These are phyloP conservation scores for Didymellaceae sp. DNA, from an alignment of 2,329 filamentous ascomycete genomes.

Conservation along the genomic window DNA sequence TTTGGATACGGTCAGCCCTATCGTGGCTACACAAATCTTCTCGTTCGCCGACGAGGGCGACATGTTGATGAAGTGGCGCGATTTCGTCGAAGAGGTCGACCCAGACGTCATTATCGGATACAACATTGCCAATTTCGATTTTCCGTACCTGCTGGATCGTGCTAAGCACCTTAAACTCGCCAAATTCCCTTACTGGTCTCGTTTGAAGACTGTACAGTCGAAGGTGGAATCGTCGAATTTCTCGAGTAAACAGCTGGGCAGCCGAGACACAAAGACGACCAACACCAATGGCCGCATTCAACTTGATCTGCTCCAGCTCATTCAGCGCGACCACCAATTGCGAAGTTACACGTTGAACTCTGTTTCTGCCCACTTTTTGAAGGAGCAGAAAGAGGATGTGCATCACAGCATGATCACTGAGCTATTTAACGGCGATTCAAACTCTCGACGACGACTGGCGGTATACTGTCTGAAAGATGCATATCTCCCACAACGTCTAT, in stretches of 20 bases:
- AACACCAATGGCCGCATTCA: conserved; percentile 95
- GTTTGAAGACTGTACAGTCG: conserved; percentile 74
- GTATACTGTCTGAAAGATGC: conserved; percentile 98
- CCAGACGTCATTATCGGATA: conserved; percentile 98
- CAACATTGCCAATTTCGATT: conserved; percentile 99
- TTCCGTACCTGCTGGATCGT: conserved; percentile 90
- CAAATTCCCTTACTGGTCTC: conserved; percentile 86
- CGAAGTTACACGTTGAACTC: conserved; percentile 98
- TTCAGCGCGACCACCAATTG: conserved; percentile 93
- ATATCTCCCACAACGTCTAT: conserved; percentile 88
- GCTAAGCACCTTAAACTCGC: conserved; percentile 81
- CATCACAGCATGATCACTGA: conserved; percentile 99
- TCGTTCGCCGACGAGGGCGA: conserved; percentile 81
- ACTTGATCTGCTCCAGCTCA: conserved; percentile 89
- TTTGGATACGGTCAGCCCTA: conserved; percentile 86
- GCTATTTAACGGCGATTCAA: conserved; percentile 92
- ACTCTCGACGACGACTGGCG: conserved; percentile 87
- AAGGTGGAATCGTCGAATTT: conserved; percentile 81
- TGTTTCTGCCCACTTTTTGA: conserved; percentile 90
- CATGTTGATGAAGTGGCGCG: conserved; percentile 91
- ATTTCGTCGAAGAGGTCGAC: conserved; percentile 88
- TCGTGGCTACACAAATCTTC: conserved; percentile 92
- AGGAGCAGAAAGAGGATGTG: conserved; percentile 98
- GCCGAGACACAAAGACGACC: conserved; percentile 89
- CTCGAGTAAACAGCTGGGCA: conserved; percentile 98